Evolutionary conservation across 495 filamentous ascomycete genomes (phyloP).

Genomic region (Neurospora sp.): DNA sequence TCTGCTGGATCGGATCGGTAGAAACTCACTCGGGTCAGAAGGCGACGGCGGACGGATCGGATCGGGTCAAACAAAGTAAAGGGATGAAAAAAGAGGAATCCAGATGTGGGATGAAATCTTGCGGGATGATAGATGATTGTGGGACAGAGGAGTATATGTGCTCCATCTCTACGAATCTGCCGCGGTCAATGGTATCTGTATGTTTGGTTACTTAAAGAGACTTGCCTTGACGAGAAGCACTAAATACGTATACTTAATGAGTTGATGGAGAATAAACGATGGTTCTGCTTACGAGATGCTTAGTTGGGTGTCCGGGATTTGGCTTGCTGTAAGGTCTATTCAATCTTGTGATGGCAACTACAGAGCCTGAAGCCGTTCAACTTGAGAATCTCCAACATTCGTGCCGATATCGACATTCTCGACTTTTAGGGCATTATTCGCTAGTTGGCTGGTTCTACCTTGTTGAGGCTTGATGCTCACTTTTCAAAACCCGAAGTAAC

Average conservation of each 20-base stretch:
- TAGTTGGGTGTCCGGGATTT: not conserved
- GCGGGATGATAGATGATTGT: not conserved
- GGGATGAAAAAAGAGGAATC: not conserved
- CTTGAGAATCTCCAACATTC: not conserved
- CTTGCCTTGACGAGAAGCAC: not conserved
- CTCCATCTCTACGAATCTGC: not conserved
- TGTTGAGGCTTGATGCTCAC: not conserved
- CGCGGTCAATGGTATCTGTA: not conserved
- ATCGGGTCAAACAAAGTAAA: not conserved
- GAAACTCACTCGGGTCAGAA: not conserved
- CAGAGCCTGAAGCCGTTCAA: not conserved
- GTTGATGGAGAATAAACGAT: not conserved
- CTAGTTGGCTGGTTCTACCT: not conserved
- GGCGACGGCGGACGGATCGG: not conserved
- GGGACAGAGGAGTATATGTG: not conserved
- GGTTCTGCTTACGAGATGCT: not conserved
- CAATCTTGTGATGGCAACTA: not conserved
- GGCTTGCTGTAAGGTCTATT: not conserved
- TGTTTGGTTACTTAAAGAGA: not conserved
- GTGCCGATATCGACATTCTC: not conserved
- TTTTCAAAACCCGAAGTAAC: not conserved
- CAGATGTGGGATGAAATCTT: not conserved
- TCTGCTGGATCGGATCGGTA: not conserved
- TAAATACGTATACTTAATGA: not conserved
- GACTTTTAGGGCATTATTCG: not conserved